Evolutionary conservation across 139 green algal genomes (phyloP), one percentile per base, ranked within the genome.

Genomic region (Chlamydomonas schloesseri): DNA sequence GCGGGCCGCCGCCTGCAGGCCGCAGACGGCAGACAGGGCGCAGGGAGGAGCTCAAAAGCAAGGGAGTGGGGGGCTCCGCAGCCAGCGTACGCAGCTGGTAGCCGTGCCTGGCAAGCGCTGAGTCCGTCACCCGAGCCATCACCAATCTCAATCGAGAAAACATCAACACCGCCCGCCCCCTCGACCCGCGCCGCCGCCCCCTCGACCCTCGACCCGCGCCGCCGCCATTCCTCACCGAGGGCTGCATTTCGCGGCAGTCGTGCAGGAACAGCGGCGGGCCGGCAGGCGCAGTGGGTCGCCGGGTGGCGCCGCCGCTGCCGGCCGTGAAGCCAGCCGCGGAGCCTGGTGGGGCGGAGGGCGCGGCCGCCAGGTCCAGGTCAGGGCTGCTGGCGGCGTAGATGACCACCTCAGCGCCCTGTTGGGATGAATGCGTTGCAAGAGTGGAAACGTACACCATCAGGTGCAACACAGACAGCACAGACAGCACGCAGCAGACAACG

Each of bases 341-440:
- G n/a, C n/a, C n/a, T n/a, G n/a, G n/a, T n/a, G n/a, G n/a, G n/a
- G n/a, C n/a, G n/a, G n/a, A n/a, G n/a, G n/a, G n/a, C n/a, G n/a
- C n/a, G n/a, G n/a, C n/a, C n/a, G n/a, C n/a, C n/a, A n/a, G 53
- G 34, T 70, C 15, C 68, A 79, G 57, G 8, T 36, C 37, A 36
- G 68, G 28, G n/a, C 42, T 64, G 60, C 36, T 31, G 15, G 71
- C 82, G 2, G 78, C 88, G 50, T 53, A 88, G 42, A 90, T 50
- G 31, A 78, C 84, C 62, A 91, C 88, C 31, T 75, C 34, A 0
- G 83, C 83, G 21, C 84, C 88, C 88, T 91, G 82, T 50, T n/a
- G n/a, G n/a, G n/a, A n/a, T n/a, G n/a, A n/a, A n/a, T n/a, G n/a
- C n/a, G n/a, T n/a, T n/a, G n/a, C n/a, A n/a, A n/a, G n/a, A n/a